A percentile compares a stretch with the other conserved stretches of the same genome.
These are phyloP conservation scores for Orbilia blumenaviensis DNA, from an alignment of 2,329 filamentous ascomycete species.

Conservation along the genomic window DNA sequence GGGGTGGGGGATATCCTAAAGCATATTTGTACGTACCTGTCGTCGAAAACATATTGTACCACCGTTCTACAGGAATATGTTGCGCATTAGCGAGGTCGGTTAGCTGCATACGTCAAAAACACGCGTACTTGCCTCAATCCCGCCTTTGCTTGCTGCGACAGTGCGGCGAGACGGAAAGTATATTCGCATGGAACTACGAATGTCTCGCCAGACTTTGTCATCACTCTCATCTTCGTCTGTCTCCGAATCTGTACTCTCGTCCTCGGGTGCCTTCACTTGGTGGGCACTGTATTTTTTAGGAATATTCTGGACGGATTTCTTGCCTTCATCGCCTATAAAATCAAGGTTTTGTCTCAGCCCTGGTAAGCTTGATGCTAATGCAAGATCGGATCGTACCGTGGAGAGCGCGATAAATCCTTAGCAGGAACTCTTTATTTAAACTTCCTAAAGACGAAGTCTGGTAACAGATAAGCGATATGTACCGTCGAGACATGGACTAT, in stretches of 20 bases:
- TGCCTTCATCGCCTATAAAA: slow-evolving; percentile 47
- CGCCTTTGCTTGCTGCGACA: slow-evolving; percentile 72
- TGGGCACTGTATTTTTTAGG: slow-evolving; percentile 42
- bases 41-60: slow-evolving; percentile 82
- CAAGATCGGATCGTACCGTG: slow-evolving; percentile 62
- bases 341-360: slow-evolving; percentile 41
- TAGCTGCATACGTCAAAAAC: slow-evolving; percentile 50
- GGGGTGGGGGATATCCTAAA: neutral
- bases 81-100: slow-evolving; percentile 58
- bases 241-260: slow-evolving; percentile 61
- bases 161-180: slow-evolving; percentile 83
- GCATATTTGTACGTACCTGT: slow-evolving; percentile 41
- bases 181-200: slow-evolving; percentile 70
- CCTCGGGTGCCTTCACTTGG: slow-evolving; percentile 64
- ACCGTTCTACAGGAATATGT: slow-evolving; percentile 65
- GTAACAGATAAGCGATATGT: slow-evolving; percentile 50
- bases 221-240: slow-evolving; percentile 52
- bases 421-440: slow-evolving; percentile 74
- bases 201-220: slow-evolving; percentile 54
- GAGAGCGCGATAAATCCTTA: slow-evolving; percentile 68
- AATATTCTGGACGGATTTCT: slow-evolving; percentile 39
- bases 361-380: slow-evolving; percentile 31
- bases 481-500: slow-evolving; percentile 28
- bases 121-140: slow-evolving; percentile 65
- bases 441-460: slow-evolving; percentile 83